Percentiles rank a stretch among this genome's conserved stretches.
phyloP scores from a whole-genome alignment of 192 early-diverging fungal species.

The Dimargaris cristalligena region DNA sequence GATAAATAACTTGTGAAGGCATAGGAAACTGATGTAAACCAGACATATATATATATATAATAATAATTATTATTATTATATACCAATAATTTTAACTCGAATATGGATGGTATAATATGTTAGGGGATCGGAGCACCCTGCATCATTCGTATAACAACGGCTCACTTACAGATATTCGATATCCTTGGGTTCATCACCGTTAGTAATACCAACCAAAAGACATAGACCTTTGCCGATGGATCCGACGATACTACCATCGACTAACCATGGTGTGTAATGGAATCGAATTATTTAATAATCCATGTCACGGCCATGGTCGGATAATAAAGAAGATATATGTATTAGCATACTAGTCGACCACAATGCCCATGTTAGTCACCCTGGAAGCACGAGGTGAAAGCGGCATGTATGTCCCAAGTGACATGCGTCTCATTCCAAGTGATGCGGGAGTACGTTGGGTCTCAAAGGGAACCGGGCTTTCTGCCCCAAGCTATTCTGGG shows the following conservation, averaged over 20 bases:
- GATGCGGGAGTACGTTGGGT: background rate
- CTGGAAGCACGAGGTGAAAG: too few species aligned
- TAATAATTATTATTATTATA: background rate
- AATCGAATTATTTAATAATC: background rate
- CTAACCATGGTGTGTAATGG: constrained; percentile 20
- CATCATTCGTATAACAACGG: background rate
- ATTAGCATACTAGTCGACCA: too few species aligned
- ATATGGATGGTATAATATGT: too few species aligned
- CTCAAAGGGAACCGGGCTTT: background rate
- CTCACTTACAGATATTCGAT: constrained; percentile 53
- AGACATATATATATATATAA: background rate
- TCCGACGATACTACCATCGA: constrained; percentile 56
- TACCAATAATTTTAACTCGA: background rate
- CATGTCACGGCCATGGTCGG: too few species aligned
- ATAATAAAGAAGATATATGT: background rate
- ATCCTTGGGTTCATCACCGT: constrained; percentile 53
- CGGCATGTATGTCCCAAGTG: too few species aligned
- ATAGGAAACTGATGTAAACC: background rate
- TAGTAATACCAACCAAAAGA: constrained; percentile 50
- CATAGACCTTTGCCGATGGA: constrained; percentile 65
- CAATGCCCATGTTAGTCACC: too few species aligned
- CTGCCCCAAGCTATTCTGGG: background rate
- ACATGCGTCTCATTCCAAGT: too few species aligned
- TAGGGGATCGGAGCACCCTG: too few species aligned
- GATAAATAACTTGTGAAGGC: background rate